Conservation (phyloP, 331 rosid species). For the Quercus tomentella region DNA sequence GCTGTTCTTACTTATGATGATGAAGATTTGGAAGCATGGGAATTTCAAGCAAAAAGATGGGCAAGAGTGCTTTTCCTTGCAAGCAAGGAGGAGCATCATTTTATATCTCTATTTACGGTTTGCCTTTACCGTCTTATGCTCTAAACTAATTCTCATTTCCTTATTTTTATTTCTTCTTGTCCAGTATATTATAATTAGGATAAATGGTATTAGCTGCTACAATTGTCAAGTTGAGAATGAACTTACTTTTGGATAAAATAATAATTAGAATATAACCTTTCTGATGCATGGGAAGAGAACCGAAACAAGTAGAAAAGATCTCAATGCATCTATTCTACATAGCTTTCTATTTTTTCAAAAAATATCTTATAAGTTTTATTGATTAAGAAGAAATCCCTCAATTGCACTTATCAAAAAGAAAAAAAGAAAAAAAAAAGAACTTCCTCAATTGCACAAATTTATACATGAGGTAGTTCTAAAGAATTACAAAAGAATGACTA, state of each 20-base stretch:
- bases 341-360: no score
- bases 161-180: constrained; percentile 1
- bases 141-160: constrained; percentile 11
- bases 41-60: constrained; percentile 83
- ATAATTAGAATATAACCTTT: background rate
- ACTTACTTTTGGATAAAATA: background rate
- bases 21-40: constrained; percentile 84
- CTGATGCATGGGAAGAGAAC: background rate
- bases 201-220: background rate
- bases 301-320: background rate
- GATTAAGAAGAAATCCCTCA: no score
- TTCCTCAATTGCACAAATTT: no score
- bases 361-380: no score
- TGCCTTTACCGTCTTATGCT: constrained; percentile 16
- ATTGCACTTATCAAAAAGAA: no score
- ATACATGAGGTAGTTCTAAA: no score
- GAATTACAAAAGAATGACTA: no score
- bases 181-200: background rate
- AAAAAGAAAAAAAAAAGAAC: no score
- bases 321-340: no score
- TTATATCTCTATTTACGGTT: constrained; percentile 64
- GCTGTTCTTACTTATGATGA: constrained; percentile 56
- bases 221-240: background rate
- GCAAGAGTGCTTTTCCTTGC: constrained; percentile 80
- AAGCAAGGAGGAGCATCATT: constrained; percentile 50